Percentiles rank a stretch among this genome's conserved stretches.
phyloP scores from a whole-genome alignment of 1,284 basidiomycete species.

The Naganishia sp. region DNA sequence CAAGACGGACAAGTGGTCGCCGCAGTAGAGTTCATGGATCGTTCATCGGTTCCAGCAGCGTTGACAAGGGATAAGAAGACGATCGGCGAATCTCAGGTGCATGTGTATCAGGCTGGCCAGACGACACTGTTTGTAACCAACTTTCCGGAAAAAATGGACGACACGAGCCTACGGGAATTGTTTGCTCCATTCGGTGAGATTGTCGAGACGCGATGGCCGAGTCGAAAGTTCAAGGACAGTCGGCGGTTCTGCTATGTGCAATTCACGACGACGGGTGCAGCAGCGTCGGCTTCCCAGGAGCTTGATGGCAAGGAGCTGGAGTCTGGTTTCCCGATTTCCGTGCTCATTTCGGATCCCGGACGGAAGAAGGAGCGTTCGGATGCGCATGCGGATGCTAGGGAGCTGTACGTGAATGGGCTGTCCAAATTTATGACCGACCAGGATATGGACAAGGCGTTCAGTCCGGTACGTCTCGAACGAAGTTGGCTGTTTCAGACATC shows the following conservation, averaged over 20 bases:
- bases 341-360: constrained; percentile 86
- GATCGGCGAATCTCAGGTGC: constrained; percentile 69
- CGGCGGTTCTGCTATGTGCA: constrained; percentile 95
- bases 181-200: constrained; percentile 86
- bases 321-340: constrained; percentile 67
- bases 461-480: constrained; percentile 59
- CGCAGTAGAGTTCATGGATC: constrained; percentile 34
- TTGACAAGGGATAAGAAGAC: constrained; percentile 92
- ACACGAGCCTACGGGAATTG: constrained; percentile 69
- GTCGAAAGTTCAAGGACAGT: constrained; percentile 87
- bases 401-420: constrained; percentile 81
- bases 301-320: constrained; percentile 75
- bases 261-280: constrained; percentile 75
- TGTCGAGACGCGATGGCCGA: constrained; percentile 96
- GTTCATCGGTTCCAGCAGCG: constrained; percentile 74
- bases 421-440: constrained; percentile 70
- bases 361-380: constrained; percentile 85
- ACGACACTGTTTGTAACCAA: constrained; percentile 97
- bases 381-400: constrained; percentile 73
- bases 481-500: constrained; percentile 23
- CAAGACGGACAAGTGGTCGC: constrained; percentile 22
- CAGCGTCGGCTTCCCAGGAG: constrained; percentile 74
- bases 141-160: constrained; percentile 84
- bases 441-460: constrained; percentile 75
- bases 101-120: constrained; percentile 85